Evolutionary conservation across 306 rosid species (phyloP).

Genomic region (Vachellia collinsii): DNA sequence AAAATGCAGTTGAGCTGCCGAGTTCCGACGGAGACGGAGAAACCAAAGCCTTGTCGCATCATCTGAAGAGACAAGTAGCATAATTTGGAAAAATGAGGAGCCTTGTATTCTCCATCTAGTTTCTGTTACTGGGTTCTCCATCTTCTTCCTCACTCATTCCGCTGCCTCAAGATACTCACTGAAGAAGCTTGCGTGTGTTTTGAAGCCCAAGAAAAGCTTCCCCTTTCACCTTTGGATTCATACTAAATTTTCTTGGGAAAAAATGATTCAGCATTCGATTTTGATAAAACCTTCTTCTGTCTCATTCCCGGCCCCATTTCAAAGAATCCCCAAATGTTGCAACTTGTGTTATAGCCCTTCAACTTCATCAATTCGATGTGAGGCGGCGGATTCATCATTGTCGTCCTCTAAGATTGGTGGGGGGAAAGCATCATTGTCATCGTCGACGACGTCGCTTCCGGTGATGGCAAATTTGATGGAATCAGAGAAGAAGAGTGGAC

Average conservation of each 20-base stretch:
- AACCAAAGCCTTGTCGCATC: neutral
- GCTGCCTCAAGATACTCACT: neutral
- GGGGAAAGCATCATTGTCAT: constrained; percentile 7
- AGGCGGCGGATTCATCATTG: constrained; percentile 44
- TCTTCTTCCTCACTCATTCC: neutral
- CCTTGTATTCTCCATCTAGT: constrained; percentile 7
- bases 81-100: neutral
- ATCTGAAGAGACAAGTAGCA: neutral
- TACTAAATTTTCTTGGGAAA: neutral
- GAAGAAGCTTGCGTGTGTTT: neutral
- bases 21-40: constrained; percentile 32
- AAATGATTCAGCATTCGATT: constrained; percentile 49
- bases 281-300: constrained; percentile 39
- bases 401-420: constrained; percentile 16
- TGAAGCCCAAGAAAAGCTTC: neutral
- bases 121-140: neutral
- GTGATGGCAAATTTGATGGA: constrained; percentile 34
- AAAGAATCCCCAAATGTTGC: constrained; percentile 29
- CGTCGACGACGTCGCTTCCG: neutral
- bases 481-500: constrained; percentile 42
- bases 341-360: neutral
- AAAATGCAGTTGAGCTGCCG: constrained; percentile 2
- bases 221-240: neutral
- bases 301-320: constrained; percentile 31
- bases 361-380: constrained; percentile 45